Base-by-base conservation (phyloP, 192 early-diverging fungal genomes). In the Jimgerdemannia lactiflua region DNA sequence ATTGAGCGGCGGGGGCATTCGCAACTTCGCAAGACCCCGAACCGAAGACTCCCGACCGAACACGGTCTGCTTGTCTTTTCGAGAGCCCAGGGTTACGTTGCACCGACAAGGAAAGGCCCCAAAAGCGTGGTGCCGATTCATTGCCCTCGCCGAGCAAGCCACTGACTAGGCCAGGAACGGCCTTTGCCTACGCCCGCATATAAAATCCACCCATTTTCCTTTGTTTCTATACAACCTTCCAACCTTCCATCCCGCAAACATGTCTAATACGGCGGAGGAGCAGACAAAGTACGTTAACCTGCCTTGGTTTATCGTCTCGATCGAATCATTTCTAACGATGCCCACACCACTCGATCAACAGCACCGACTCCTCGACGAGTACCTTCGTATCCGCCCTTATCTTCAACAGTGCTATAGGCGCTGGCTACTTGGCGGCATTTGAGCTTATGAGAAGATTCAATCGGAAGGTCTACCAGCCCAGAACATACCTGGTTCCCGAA, bases 311-410 rank as follows among this genome's bases (percentile, higher is more conserved):
- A 59, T 59, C 2, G 8, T 0, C 49, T 59, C 49, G 6, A 14
- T 14, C 49, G 49, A 59, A 59, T 59, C 49, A 29, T 59, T 2
- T 59, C 49, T 59, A 59, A 59, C 49, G 14, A 59, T 14, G 49
- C 49, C 29, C 29, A 29, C 29, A 29, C 29, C 29, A 29, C 14
- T 59, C 49, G 2, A 6, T 14, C 49, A 59, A 59, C 49, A 59
- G 49, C 49, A 67, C 73, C 3, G 82, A 87, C 71, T 78, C 80
- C 69, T 88, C 92, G 0, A 78, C 90, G 14, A 79, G 77, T 43
- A 89, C 91, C 4, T 94, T 96, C 73, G 74, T 87, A 2, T 90
- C 93, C 3, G 87, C 95, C 2, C 67, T 95, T 4, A 70, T 86
- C 29, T 92, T 95, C 79, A 95, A 95, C 78, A 78, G 78, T 3